Evolutionary conservation across 106 monocot genomes (phyloP).

Genomic region (Cymbidium sinense): DNA sequence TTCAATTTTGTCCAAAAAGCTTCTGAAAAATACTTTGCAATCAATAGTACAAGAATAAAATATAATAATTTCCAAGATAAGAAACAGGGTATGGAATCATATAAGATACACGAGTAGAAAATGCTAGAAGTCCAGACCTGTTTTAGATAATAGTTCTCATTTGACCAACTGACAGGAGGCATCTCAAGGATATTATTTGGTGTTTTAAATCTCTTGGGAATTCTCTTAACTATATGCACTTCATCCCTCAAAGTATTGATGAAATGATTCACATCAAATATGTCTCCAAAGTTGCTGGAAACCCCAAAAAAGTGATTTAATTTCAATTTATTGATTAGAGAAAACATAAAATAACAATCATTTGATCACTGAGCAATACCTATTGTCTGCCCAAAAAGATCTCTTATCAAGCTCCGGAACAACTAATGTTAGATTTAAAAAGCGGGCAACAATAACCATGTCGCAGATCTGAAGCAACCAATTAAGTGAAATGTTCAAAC

Average conservation of each 20-base stretch:
- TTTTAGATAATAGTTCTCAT: slow-evolving; percentile 79
- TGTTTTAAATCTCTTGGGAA: slow-evolving; percentile 51
- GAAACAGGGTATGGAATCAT: background rate
- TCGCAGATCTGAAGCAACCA: slow-evolving; percentile 81
- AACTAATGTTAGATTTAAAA: slow-evolving; percentile 79
- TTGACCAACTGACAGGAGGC: slow-evolving; percentile 95
- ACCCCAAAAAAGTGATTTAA: slow-evolving; percentile 10
- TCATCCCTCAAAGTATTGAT: slow-evolving; percentile 77
- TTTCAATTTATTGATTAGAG: background rate
- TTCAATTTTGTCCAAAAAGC: background rate
- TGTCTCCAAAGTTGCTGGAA: slow-evolving; percentile 77
- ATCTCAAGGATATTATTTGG: slow-evolving; percentile 35
- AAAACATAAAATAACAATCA: background rate
- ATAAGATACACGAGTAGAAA: background rate
- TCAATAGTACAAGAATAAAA: background rate
- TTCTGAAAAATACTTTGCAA: background rate
- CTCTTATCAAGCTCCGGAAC: slow-evolving; percentile 92
- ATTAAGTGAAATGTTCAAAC: slow-evolving; percentile 6
- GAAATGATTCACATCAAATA: slow-evolving; percentile 91
- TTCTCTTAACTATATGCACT: slow-evolving; percentile 64
- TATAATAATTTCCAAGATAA: background rate
- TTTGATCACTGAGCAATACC: slow-evolving; percentile 29
- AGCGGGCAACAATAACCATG: slow-evolving; percentile 81
- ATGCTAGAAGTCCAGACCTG: slow-evolving; percentile 50
- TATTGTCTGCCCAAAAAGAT: slow-evolving; percentile 96